Percentiles rank a stretch among this genome's conserved stretches.
Conservation (phyloP, 345 rosid species). For the Lumnitzera racemosa region DNA sequence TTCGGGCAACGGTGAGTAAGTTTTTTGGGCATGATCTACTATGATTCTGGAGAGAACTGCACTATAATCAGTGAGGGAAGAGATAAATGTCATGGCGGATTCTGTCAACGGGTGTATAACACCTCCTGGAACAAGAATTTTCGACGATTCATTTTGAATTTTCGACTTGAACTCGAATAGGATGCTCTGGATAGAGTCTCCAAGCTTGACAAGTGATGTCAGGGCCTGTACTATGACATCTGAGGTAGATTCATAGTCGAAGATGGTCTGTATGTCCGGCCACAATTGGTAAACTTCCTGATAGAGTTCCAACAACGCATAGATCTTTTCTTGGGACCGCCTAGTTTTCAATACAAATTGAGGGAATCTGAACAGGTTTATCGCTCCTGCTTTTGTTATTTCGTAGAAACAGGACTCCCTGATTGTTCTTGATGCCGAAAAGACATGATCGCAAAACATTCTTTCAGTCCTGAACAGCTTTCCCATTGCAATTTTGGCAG, state of each 20-base stretch:
- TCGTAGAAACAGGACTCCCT: slow-evolving; percentile 68
- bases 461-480: slow-evolving; percentile 61
- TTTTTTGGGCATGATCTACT: slow-evolving; percentile 36
- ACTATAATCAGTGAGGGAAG: slow-evolving; percentile 51
- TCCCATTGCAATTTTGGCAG: slow-evolving; percentile 47
- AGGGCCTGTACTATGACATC: slow-evolving; percentile 43
- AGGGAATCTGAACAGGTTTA: slow-evolving; percentile 59
- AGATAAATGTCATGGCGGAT: slow-evolving; percentile 57
- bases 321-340: slow-evolving; percentile 47
- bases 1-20: slow-evolving; percentile 36
- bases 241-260: slow-evolving; percentile 50
- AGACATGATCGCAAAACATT: slow-evolving; percentile 58
- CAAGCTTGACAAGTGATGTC: slow-evolving; percentile 45
- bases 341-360: slow-evolving; percentile 54
- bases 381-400: slow-evolving; percentile 55
- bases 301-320: slow-evolving; percentile 55
- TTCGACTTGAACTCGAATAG: slow-evolving; percentile 44
- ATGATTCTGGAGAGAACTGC: slow-evolving; percentile 45
- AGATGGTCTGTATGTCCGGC: slow-evolving; percentile 63
- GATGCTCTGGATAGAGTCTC: slow-evolving; percentile 30
- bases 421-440: slow-evolving; percentile 37
- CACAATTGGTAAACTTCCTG: slow-evolving; percentile 46
- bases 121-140: slow-evolving; percentile 40
- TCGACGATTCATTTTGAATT: slow-evolving; percentile 48
- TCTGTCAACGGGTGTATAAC: slow-evolving; percentile 67